Base-by-base conservation (phyloP, 139 green algal genomes). In the Picochlorum sp. region DNA sequence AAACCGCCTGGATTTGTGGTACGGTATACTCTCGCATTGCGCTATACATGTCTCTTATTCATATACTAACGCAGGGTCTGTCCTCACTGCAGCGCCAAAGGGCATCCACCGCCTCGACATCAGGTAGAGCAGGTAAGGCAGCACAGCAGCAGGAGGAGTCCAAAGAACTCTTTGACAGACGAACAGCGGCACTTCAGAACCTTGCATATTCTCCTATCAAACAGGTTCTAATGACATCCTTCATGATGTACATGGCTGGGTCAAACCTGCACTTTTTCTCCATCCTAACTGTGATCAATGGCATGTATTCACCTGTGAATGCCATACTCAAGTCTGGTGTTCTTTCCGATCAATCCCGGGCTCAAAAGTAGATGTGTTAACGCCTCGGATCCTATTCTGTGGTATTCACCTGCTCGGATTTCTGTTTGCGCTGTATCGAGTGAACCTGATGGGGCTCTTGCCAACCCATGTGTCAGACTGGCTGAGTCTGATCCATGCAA, bases 191-290 rank as follows among this genome's bases (percentile, higher is more conserved):
- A 11, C 63, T 79, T 23, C 58, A 67, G 44, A 34, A 55, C 3
- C 34, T 60, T 6, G 79, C 79, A 7, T 57, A 26, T 24, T 58
- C 50, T 20, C 64, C 66, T 13, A 28, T 73, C 26, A 76, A 73
- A 62, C 51, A 84, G 49, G 77, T 91, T 2, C 83, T 71, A 26
- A 86, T 96, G 69, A 85, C 95, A 80, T 85, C 77, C 68, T 96
- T 97, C 78, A 97, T 97, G 90, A 90, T 95, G 75, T 97, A 80
- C 73, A 96, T 97, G 90, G 90, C 80, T 32, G 91, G 90, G 37
- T 90, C 81, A 59, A 68, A 75, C 20, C 83, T 96, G 23, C 89
- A 97, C 63, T 85, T 97, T 37, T 96, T 97, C 77, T 87, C 69
- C 70, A 94, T 97, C 63, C 88, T 96, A 71, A 93, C 88, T 70